Base-by-base conservation (phyloP, 2,329 filamentous ascomycete genomes). In the Immersiporthe knoxdaviesiana region DNA sequence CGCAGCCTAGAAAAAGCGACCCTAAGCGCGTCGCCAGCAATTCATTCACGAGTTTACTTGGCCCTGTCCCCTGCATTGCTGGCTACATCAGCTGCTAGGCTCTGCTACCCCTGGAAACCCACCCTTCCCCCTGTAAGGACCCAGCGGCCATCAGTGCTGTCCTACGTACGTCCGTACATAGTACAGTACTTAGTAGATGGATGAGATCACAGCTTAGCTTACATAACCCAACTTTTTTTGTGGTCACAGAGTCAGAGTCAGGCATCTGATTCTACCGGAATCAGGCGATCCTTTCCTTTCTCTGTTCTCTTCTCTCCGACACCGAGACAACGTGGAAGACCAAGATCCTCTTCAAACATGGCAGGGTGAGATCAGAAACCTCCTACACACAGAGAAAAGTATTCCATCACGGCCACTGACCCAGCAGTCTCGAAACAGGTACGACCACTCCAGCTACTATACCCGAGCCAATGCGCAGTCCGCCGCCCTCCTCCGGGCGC, bases 401-500 rank as follows among this genome's bases (percentile, higher is more conserved):
- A 14, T 30, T 37, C 12, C 59, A 41, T 44, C 59, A 41, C 44
- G n/a, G 11, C n/a, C 59, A 21, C 10, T 41, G 32, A 18, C 21
- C 8, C 10, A 41, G 3, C 30, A 41, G 21, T 50, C 10, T n/a
- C 21, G 11, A 56, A 37, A 24, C 70, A 82, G 79, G 74, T 82
- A 83, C 75, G 80, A 83, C 74, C 84, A 82, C 72, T 83, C 83
- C 58, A 94, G 93, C 73, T 99, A 99, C 86, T 99, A 98, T 85
- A 92, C 97, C 82, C 90, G 90, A 78, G 87, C 92, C 77, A 92
- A 92, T 82, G 90, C 92, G 73, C 94, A 97, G 81, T 92, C 92
- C 71, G 91, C 94, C 63, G 92, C 97, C 68, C 90, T 99, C 73
- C 91, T 97, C 78, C 92, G 96, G 77, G 95, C 96, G 68, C 90